A percentile compares a stretch with the other conserved stretches of the same genome.
phyloP scores from a whole-genome alignment of 768 basidiomycete species.

The Agaricus blazei region DNA sequence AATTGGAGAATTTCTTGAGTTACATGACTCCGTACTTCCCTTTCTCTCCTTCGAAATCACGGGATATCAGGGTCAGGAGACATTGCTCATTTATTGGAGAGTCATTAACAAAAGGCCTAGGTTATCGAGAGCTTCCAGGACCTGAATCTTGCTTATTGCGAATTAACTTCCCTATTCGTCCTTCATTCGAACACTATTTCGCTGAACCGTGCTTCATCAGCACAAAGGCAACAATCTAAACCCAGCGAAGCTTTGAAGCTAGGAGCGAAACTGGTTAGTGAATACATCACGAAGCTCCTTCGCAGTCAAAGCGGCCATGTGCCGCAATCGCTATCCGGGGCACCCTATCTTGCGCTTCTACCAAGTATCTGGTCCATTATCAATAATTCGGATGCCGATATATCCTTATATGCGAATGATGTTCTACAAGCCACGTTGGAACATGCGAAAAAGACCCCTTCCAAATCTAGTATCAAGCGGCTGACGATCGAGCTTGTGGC shows the following conservation, averaged over 20 bases:
- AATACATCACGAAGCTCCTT: constrained; percentile 58
- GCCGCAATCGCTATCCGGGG: constrained; percentile 46
- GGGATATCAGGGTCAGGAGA: constrained; percentile 55
- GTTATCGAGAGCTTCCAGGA: constrained; percentile 62
- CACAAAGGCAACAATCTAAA: constrained; percentile 13
- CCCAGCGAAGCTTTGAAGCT: constrained; percentile 14
- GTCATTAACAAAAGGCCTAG: constrained; percentile 29
- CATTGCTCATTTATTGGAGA: not conserved
- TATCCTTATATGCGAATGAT: constrained; percentile 15
- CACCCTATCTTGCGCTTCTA: constrained; percentile 60
- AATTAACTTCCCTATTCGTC: constrained; percentile 62
- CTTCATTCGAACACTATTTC: constrained; percentile 28
- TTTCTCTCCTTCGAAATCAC: constrained; percentile 42
- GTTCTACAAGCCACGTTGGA: constrained; percentile 56
- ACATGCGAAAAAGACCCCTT: constrained; percentile 56
- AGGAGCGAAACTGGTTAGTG: constrained; percentile 48
- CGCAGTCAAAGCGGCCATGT: constrained; percentile 45
- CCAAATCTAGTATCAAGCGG: constrained; percentile 60
- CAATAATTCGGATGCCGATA: constrained; percentile 29
- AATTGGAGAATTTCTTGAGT: constrained; percentile 55
- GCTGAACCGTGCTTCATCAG: constrained; percentile 14
- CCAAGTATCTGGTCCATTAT: constrained; percentile 79
- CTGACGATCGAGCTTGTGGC: constrained; percentile 73
- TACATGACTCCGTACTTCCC: constrained; percentile 87
- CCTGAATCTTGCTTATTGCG: constrained; percentile 74